These are phyloP conservation scores for Hypoxylon fragiforme DNA, from an alignment of 495 filamentous ascomycete genomes.

Conservation along the genomic window DNA sequence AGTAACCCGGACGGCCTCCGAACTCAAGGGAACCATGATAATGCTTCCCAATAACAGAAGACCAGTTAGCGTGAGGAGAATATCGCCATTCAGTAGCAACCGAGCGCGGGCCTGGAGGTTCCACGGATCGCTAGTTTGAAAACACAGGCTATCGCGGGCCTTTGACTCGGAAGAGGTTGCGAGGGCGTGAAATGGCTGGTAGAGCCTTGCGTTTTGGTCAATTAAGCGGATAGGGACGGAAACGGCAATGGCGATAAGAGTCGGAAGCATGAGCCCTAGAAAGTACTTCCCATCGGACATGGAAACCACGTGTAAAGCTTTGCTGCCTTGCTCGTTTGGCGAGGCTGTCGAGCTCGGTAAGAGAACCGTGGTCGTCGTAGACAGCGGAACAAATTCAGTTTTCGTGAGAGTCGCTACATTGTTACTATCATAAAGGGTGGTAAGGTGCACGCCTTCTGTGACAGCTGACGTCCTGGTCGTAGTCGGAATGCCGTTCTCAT, in stretches of 20 bases:
- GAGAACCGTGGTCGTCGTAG: conserved; percentile 9
- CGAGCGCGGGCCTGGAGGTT: conserved; percentile 18
- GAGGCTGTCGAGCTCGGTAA: conserved; percentile 15
- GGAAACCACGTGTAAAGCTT: conserved; percentile 12
- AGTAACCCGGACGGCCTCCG: conserved; percentile 30
- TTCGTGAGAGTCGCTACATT: conserved; percentile 19
- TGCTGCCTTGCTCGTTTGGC: conserved; percentile 1
- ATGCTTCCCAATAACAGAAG: conserved; percentile 29
- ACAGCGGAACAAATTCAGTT: conserved; percentile 24
- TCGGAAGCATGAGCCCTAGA: conserved; percentile 40
- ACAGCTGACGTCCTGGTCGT: conserved; percentile 16
- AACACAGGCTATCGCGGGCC: conserved; percentile 34
- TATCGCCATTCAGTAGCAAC: conserved; percentile 20
- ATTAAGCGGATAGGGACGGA: conserved; percentile 36
- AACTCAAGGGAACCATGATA: conserved; percentile 28
- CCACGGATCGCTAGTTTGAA: conserved; percentile 25
- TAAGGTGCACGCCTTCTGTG: conserved; percentile 6
- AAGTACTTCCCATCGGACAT: conserved; percentile 37
- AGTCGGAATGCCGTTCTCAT: conserved; percentile 17
- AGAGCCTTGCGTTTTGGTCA: conserved; percentile 38
- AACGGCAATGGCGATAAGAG: conserved; percentile 35
- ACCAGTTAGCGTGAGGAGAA: conserved; percentile 29
- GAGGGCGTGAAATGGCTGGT: conserved; percentile 41
- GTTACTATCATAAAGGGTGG: conserved; percentile 19
- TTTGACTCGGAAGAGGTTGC: conserved; percentile 24